Base-by-base conservation (phyloP, 2,329 filamentous ascomycete species). In the Ophiostoma sp. region DNA sequence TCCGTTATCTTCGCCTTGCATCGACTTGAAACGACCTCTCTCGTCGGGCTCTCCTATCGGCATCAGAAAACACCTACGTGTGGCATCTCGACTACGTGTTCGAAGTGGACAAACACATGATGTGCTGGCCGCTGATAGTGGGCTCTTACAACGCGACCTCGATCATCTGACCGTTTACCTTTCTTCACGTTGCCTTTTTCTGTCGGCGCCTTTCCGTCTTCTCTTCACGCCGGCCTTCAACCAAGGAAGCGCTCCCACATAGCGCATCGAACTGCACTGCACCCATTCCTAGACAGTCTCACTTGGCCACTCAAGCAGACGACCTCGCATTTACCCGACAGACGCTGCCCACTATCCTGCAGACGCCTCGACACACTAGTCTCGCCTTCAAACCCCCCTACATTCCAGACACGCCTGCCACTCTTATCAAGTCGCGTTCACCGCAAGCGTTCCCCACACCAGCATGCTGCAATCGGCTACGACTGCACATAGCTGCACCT, bases 391-490 rank as follows among this genome's bases (percentile, higher is more conserved):
- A 65, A 64, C 66, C 4, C 62, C 49, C 41, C 16, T 40, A 45
- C 67, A 66, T 68, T 62, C 67, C 67, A 68, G 67, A 63, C 41
- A 47, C 58, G n/a, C 16, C 36, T 65, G n/a, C 5, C 66, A 40
- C 55, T 66, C 14, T 27, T 60, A 60, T 38, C 55, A 60, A 8
- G 38, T 41, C 64, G 42, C 52, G 12, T 47, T 47, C 44, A 11
- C n/a, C 44, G 38, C 45, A 18, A 63, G 49, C 62, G 16, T 45
- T 55, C 44, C 41, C 44, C 65, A 41, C 64, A 45, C 41, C 66
- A 69, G 67, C 44, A 70, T 70, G 69, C 60, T 58, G 58, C 60
- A 18, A 42, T 63, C 40, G 60, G 60, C 60, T 63, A 63, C 40
- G 18, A 40, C 60, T 63, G 60, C 60, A 63, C 60, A 42, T 42